Base-by-base conservation (phyloP, 148 eudicot species). In the Mesembryanthemum crystallinum region DNA sequence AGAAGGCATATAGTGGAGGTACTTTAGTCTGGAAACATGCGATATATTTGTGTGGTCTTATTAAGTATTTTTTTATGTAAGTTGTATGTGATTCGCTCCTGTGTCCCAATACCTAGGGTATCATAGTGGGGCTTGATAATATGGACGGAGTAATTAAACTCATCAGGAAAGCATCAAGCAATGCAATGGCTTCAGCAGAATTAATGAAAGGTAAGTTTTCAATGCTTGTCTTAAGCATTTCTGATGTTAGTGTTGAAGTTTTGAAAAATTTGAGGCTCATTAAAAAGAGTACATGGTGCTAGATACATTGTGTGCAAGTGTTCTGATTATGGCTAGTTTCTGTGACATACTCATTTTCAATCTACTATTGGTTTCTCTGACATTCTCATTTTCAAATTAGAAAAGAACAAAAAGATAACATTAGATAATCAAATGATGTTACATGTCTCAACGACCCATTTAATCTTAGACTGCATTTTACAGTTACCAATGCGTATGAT, bases 1-100 rank as follows among this genome's bases (percentile, higher is more conserved):
- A 88, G 98, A 70, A 82, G 84, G 82, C 98, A 95, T 82, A 87
- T 95, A 73, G 86, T 95, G 67, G 92, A 92, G 96, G 98, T 95
- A 84, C 64, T 45, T 43, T 23, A 58, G n/a, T 65, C 5, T 17
- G 7, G 24, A 77, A 14, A 39, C 64, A n/a, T 51, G 28, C 54
- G 11, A 42, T 43, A 3, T 67, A 25, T 20, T 20, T 55, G 32
- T 7, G 28, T 45, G 29, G 30, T 47, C 64, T 33, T n/a, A 39
- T 25, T 72, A 64, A 35, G 28, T 61, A 28, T 63, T 33, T 52
- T n/a, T 72, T 18, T 35, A 4, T 66, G 51, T 71, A 35, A 3
- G 28, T 29, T 59, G 6, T 35, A 54, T 67, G n/a, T 79, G 57
- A 79, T 69, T 42, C 37, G 37, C 63, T 72, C 29, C 32, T 69